Base-by-base conservation (phyloP, 2,329 filamentous ascomycete genomes). In the Aspergillus sp. region DNA sequence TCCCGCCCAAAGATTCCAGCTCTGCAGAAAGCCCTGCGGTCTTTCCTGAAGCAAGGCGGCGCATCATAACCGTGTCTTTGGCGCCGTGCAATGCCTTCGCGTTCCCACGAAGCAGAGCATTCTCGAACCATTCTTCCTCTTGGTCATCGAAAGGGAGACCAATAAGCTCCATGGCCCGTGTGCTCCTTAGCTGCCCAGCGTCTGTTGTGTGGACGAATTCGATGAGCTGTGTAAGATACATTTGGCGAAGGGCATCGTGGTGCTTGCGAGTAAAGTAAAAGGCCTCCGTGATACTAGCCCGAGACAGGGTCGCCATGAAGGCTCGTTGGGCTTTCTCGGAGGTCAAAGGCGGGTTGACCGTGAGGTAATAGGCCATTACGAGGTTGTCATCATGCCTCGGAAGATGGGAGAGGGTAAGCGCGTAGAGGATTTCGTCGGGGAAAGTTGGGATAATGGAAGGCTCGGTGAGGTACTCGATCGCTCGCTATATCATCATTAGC, bases 371-470 rank as follows among this genome's bases (percentile, higher is more conserved):
- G 11, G 90, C 88, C 26, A 95, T 81, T 0, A 89, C 83, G 2
- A 93, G 80, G 24, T 78, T 81, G 65, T 85, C 83, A 68, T 91
- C 86, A 56, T 80, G 78, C 48, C 81, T 76, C 42, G 80, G 76
- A 38, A 85, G 80, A 62, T 86, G 82, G 3, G 72, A 62, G 38
- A 83, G 81, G 51, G 90, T 84, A 4, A 95, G 83, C 4, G 83
- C 82, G 24, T 83, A 82, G 64, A 95, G 81, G 52, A 96, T 93
- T 60, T 96, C 89, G 74, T 95, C 90, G 56, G 89, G 84, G 67
- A 95, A 96, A 53, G 91, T 91, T 36, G 89, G 87, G 18, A 88
- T 86, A 4, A 96, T 81, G 1, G 89, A 90, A 0, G 91, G 91
- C 66, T 95, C 88, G 4, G 90, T 87, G 13, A 96, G 83, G 69